These are phyloP conservation scores for Pythium biforme DNA, from an alignment of 352 stramenopile genomes.

Conservation along the genomic window DNA sequence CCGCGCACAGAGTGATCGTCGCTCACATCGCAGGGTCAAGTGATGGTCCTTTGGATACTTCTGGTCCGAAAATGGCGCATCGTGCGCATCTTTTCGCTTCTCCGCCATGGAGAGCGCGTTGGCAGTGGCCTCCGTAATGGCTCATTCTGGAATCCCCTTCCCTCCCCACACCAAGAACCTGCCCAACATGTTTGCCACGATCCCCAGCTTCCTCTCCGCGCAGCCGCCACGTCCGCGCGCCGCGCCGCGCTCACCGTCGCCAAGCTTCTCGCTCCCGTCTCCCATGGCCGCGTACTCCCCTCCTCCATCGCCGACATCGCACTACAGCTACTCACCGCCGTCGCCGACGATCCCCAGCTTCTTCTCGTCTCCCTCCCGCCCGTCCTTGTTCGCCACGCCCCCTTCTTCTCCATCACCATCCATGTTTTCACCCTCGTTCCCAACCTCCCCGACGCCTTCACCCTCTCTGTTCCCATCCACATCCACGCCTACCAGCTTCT, in stretches of 20 bases:
- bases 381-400: slow-evolving; percentile 1
- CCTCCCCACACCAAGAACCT: not conserved
- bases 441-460: not conserved
- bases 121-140: not conserved
- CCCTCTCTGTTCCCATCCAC: not conserved
- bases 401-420: not conserved
- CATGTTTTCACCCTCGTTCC: not conserved
- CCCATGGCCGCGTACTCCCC: slow-evolving; percentile 10
- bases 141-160: slow-evolving; percentile 17
- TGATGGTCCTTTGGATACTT: slow-evolving; percentile 15
- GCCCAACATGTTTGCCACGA: slow-evolving; percentile 19
- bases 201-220: slow-evolving; percentile 15
- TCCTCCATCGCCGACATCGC: slow-evolving; percentile 1
- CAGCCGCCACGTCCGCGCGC: slow-evolving; percentile 1
- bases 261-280: not conserved
- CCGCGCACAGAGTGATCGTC: not conserved
- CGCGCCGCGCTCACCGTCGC: not conserved
- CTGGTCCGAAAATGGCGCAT: slow-evolving; percentile 11
- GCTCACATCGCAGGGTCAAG: slow-evolving; percentile 2
- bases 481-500: not conserved
- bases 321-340: slow-evolving; percentile 1
- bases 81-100: slow-evolving; percentile 6
- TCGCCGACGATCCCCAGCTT: not conserved
- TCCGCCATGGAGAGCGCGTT: not conserved
- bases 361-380: not conserved